Base-by-base conservation (phyloP, 129 eudicot species). In the Gnaphalium uliginosum region DNA sequence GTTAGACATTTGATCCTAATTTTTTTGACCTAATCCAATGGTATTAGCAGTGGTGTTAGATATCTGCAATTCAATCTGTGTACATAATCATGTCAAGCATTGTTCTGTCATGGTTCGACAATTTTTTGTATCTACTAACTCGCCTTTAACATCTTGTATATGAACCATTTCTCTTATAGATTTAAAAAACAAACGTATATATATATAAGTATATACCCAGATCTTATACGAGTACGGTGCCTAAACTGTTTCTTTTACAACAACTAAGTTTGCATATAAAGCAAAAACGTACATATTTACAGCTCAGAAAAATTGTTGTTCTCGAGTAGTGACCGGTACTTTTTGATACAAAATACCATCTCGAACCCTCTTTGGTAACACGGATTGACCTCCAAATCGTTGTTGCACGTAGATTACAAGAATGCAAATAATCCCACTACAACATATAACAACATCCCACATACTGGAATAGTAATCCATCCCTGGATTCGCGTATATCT, bases 401-500 rank as follows among this genome's bases (percentile, higher is more conserved):
- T 93, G 98, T 77, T 93, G 98, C 83, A 90, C 66, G 83, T 39
- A 93, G 33, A 90, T 66, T 33, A 88, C 41, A 61, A 77, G 18
- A 64, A 80, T 88, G 59, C 86, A 86, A 23, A 88, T 50, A 57
- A 82, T 30, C 32, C 95, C 96, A 24, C 80, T 66, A 13, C 78
- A 78, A 62, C 86, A 88, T 54, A 88, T 80, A 59, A 81, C 72
- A 54, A 93, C 81, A 69, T 93, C 96, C 96, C 98, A 93, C 3
- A 79, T 25, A 0, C 89, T 88, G 0, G 98, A 89, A 60, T 83
- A 93, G 82, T 73, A 93, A 78, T 88, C 96, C 90, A 80, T 81
- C 79, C 87, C 75, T 1, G 98, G 98, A 74, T 93, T 86, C 10
- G 92, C 98, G 27, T 90, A 93, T 76, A 93, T 90, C 73, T 86